Conservation (phyloP, 2,329 filamentous ascomycete species). For the Fusarium tanahbumbuense region DNA sequence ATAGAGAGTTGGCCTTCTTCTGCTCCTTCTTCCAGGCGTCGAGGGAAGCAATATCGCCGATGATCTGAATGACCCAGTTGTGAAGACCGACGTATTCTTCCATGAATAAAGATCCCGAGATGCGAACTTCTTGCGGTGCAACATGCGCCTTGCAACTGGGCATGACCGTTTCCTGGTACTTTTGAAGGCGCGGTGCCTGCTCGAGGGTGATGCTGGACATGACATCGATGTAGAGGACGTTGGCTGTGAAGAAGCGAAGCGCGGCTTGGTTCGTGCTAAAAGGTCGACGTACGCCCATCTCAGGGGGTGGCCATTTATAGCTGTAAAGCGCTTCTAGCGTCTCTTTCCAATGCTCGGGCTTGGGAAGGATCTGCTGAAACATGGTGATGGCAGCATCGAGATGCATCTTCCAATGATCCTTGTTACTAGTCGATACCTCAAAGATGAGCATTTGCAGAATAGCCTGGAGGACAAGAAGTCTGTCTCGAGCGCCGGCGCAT, state of each 20-base stretch:
- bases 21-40: constrained; percentile 66
- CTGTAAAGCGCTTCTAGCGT: constrained; percentile 50
- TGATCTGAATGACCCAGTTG: constrained; percentile 67
- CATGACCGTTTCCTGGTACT: constrained; percentile 57
- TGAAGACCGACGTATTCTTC: constrained; percentile 66
- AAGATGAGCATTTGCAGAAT: constrained; percentile 67
- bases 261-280: constrained; percentile 61
- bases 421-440: constrained; percentile 59
- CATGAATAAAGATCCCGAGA: constrained; percentile 54
- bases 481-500: constrained; percentile 48
- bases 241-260: constrained; percentile 60
- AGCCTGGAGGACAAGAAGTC: constrained; percentile 59
- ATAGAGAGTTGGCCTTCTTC: constrained; percentile 57
- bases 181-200: constrained; percentile 55
- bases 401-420: constrained; percentile 63
- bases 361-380: constrained; percentile 59
- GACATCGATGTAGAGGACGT: constrained; percentile 62
- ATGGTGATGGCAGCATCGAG: constrained; percentile 62
- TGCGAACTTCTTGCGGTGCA: constrained; percentile 32
- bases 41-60: constrained; percentile 65
- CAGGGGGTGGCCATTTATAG: constrained; percentile 51
- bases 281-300: constrained; percentile 50
- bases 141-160: constrained; percentile 44
- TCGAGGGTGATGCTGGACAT: constrained; percentile 61
- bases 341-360: constrained; percentile 53